A percentile compares a stretch with the other conserved stretches of the same genome.
Evolutionary conservation across 345 rosid genomes (phyloP).

Genomic region (Cardiospermum halicacabum): DNA sequence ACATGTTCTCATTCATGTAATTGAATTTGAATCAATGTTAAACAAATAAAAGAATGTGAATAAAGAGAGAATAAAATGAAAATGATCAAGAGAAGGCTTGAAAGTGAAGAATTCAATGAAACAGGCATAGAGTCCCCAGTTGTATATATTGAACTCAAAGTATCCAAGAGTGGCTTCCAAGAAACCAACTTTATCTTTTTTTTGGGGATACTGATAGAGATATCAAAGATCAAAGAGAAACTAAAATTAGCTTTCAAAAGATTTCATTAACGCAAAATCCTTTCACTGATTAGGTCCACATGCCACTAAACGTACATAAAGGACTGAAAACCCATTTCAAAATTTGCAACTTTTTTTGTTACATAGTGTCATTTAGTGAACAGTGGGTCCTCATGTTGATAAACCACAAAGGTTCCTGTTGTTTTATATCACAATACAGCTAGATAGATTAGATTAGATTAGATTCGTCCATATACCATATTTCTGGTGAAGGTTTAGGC

Average conservation of each 20-base stretch:
- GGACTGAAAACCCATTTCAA: background rate
- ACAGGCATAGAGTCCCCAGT: constrained; percentile 22
- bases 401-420: background rate
- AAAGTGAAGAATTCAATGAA: constrained; percentile 32
- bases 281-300: constrained; percentile 6
- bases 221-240: background rate
- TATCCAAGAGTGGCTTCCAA: constrained; percentile 60
- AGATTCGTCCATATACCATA: too few relatives aligned
- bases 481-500: background rate
- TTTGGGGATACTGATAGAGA: background rate
- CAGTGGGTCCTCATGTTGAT: constrained; percentile 4
- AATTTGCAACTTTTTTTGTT: background rate
- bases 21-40: background rate
- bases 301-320: constrained; percentile 1
- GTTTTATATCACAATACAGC: background rate
- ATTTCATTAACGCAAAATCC: background rate
- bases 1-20: background rate
- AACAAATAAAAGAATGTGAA: constrained; percentile 12
- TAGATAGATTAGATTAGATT: too few relatives aligned
- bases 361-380: background rate
- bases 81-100: constrained; percentile 26
- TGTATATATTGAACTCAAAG: constrained; percentile 27
- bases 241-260: background rate
- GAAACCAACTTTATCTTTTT: constrained; percentile 43
- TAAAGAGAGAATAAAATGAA: constrained; percentile 1